Conservation (phyloP, 192 early-diverging fungal genomes). For the Mortierella antarctica region DNA sequence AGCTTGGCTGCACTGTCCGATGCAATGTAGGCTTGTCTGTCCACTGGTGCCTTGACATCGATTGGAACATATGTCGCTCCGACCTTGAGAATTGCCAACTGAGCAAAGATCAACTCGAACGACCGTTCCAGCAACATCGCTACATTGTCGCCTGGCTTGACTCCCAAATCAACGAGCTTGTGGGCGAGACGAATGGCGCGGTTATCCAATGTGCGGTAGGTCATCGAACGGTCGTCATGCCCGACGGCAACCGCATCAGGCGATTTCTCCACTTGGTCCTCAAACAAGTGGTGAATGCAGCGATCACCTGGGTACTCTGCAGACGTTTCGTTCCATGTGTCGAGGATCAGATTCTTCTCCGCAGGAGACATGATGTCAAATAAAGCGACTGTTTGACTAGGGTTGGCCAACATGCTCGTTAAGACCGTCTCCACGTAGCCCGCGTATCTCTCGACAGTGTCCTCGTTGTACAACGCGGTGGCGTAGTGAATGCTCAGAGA, state of each 20-base stretch:
- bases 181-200: neutral
- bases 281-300: conserved; percentile 5
- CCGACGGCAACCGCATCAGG: conserved; percentile 6
- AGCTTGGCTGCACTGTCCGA: neutral
- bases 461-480: no score
- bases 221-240: neutral
- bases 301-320: no score
- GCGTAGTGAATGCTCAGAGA: no score
- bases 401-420: neutral
- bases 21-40: neutral
- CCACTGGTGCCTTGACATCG: neutral
- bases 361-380: neutral
- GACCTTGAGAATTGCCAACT: conserved; percentile 4
- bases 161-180: conserved; percentile 4
- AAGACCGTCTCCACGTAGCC: neutral
- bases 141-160: conserved; percentile 5
- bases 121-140: conserved; percentile 3
- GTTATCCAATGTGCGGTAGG: conserved; percentile 4
- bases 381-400: neutral
- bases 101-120: neutral
- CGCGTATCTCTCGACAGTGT: no score
- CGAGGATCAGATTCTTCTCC: neutral
- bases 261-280: conserved; percentile 5
- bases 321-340: no score
- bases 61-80: conserved; percentile 5